phyloP scores from a whole-genome alignment of 1,139 yeast genomes.

The Geotrichum armillariae region DNA sequence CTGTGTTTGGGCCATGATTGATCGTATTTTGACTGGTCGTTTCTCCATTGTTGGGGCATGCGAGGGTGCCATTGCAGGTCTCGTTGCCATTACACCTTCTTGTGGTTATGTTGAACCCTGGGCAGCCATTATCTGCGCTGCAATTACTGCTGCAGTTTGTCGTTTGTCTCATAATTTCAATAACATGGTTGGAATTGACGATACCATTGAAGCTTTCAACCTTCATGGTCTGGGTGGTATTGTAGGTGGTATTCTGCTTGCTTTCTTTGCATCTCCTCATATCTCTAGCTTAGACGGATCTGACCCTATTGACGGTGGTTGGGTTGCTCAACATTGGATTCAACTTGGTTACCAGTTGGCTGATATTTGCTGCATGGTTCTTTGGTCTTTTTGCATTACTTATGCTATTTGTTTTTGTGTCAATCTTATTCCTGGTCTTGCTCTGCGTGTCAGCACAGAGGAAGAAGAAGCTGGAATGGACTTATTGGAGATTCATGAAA shows the following conservation, averaged over 20 bases:
- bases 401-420: conserved; percentile 72
- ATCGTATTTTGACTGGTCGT: conserved; percentile 80
- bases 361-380: conserved; percentile 70
- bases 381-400: conserved; percentile 75
- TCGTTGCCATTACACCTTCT: conserved; percentile 95
- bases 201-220: conserved; percentile 90
- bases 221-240: conserved; percentile 98
- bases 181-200: conserved; percentile 79
- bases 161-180: conserved; percentile 88
- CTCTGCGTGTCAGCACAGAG: conserved; percentile 75
- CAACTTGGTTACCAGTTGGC: conserved; percentile 90
- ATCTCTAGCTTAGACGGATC: conserved; percentile 83
- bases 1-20: conserved; percentile 86
- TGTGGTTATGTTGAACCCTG: conserved; percentile 91
- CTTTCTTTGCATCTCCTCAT: conserved; percentile 79
- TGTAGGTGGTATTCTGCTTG: conserved; percentile 83
- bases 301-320: conserved; percentile 85
- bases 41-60: conserved; percentile 96
- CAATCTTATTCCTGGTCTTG: conserved; percentile 78
- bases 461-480: conserved; percentile 91
- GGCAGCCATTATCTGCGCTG: conserved; percentile 85
- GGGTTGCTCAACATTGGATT: conserved; percentile 86
- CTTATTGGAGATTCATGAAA: conserved; percentile 36
- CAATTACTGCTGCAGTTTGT: conserved; percentile 78
- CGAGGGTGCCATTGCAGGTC: conserved; percentile 92